Evolutionary conservation across 2,329 filamentous ascomycete species (phyloP), one percentile per base, ranked within the genome.

Genomic region (Herpotrichia juniperi): DNA sequence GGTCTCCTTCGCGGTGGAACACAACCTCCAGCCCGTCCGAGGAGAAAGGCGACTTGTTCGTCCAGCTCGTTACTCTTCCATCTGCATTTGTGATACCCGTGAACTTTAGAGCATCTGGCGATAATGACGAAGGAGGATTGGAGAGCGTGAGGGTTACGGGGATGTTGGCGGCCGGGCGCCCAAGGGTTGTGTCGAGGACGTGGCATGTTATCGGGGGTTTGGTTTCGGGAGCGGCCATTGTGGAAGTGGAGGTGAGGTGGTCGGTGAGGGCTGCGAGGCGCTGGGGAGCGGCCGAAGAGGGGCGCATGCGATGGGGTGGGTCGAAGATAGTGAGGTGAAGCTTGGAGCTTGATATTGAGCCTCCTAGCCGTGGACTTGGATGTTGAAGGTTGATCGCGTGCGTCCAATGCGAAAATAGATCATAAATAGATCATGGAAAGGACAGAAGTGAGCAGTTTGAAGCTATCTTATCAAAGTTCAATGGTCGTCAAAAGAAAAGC

Each of bases 181-280:
- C 90, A 55, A 83, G 78, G n/a, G 86, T 83, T 10, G 90, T 93
- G 80, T 94, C 89, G 72, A 94, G 89, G 74, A 93, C 84, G 79
- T 94, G 90, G 79, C 90, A 93, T 73, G 90, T 93, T 67, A 94
- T 93, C 68, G 84, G 85, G 61, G 71, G 79, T 53, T 67, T 69
- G 56, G 61, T 69, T 17, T 48, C 57, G 19, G 37, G 26, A 7
- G 54, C n/a, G 9, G 35, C n/a, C 16, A 21, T 30, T 31, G 46
- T 19, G 35, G 22, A 17, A 11, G 50, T 24, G 9, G 49, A 21
- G 28, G 45, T 32, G 22, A 67, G 51, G 47, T 68, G 65, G 30
- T 46, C 37, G 9, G 66, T 48, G 26, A 65, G 43, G 25, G 61
- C 56, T 54, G 53, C 16, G 53, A 71, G 47, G 54, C 67, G 64